Base-by-base conservation (phyloP, 2,329 filamentous ascomycete genomes). In the Colletotrichum falcatum region DNA sequence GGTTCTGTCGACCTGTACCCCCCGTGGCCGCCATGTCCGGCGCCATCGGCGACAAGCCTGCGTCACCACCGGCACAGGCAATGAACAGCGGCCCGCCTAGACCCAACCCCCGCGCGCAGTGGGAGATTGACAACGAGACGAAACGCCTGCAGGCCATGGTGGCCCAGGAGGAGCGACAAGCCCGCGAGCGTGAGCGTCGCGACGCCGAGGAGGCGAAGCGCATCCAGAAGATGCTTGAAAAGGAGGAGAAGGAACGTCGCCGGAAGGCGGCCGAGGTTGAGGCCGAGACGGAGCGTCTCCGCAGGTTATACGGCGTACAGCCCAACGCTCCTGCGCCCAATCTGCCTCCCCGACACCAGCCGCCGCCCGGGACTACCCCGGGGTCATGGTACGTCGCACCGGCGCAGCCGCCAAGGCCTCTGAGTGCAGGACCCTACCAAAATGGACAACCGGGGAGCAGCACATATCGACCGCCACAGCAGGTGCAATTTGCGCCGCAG, bases 211-310 rank as follows among this genome's bases (percentile, higher is more conserved):
- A 88, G 75, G 83, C 88, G 70, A 83, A 83, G 70, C 85, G 89
- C 49, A 88, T 92, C 64, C 87, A 90, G 76, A 87, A 86, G 75
- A 91, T 92, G 86, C 84, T 92, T 5, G 87, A 91, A 59, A 83
- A 86, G 53, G 92, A 94, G 76, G 89, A 91, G 33, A 86, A 85
- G 66, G 90, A 92, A 74, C 85, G 83, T 0, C 86, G 81, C 33
- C 81, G 80, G 39, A 83, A 85, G 68, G 87, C 91, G 39, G 87
- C 85, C 12, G 88, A 88, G 74, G 82, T 95, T 1, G 91, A 95
- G 26, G 87, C 87, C 72, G 95, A 99, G 82, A 98, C 96, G 0
- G 94, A 96, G 78, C 87, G 94, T 1, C 83, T 99, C 44, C 84
- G 89, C 28, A 88, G 84, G 74, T 80, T 91, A 74, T 95, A 93